Evolutionary conservation across 352 stramenopile species (phyloP).

Genomic region (Phytophthora uliginosa): DNA sequence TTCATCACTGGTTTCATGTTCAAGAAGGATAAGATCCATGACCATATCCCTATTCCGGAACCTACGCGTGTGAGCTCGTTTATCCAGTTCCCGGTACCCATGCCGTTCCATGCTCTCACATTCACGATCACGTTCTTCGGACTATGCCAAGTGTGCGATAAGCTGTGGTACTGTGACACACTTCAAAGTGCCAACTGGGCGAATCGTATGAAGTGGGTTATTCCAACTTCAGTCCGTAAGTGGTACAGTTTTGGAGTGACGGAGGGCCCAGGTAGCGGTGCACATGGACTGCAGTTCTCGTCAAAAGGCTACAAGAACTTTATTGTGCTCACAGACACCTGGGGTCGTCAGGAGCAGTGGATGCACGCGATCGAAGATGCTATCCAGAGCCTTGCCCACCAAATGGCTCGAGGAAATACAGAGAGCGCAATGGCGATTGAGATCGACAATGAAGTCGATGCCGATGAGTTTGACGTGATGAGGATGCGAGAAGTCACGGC

Average conservation of each 20-base stretch:
- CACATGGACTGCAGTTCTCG: slow-evolving; percentile 87
- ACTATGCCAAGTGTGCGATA: slow-evolving; percentile 89
- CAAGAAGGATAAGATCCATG: slow-evolving; percentile 94
- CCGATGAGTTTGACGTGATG: slow-evolving; percentile 79
- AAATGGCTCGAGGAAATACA: slow-evolving; percentile 69
- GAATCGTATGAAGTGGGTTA: slow-evolving; percentile 93
- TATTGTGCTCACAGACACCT: slow-evolving; percentile 88
- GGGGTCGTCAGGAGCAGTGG: slow-evolving; percentile 90
- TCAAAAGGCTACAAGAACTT: slow-evolving; percentile 93
- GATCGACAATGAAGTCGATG: slow-evolving; percentile 91
- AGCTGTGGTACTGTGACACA: slow-evolving; percentile 91
- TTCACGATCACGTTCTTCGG: slow-evolving; percentile 90
- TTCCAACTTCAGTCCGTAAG: slow-evolving; percentile 86
- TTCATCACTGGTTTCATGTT: slow-evolving; percentile 91
- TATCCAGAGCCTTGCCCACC: slow-evolving; percentile 69
- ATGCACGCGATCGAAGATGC: slow-evolving; percentile 87
- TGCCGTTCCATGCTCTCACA: slow-evolving; percentile 90
- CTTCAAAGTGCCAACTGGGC: slow-evolving; percentile 86
- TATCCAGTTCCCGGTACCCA: slow-evolving; percentile 90
- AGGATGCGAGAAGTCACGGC: slow-evolving; percentile 43
- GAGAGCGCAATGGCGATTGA: slow-evolving; percentile 87
- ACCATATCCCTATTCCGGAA: slow-evolving; percentile 90
- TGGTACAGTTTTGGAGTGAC: slow-evolving; percentile 90
- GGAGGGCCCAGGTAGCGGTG: slow-evolving; percentile 83
- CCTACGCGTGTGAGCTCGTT: slow-evolving; percentile 89